These are phyloP conservation scores for Ilyonectria sp. DNA, from an alignment of 2,329 filamentous ascomycete genomes.

Conservation along the genomic window DNA sequence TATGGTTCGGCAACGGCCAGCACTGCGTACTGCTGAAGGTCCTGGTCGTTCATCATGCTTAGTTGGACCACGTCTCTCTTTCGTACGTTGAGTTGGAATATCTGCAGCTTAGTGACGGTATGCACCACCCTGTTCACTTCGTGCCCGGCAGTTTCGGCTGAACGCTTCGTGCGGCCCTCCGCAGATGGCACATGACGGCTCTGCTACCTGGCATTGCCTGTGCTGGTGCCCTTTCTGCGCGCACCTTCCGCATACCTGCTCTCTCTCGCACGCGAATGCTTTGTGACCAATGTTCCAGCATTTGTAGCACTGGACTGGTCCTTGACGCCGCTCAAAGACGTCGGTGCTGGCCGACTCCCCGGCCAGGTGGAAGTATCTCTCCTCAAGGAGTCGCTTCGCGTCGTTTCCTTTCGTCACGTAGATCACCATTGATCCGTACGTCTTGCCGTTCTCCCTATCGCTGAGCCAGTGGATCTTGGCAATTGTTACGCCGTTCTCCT, in stretches of 20 bases:
- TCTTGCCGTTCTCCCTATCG: conserved; percentile 38
- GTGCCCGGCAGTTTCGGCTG: background rate
- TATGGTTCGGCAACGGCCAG: conserved; percentile 15
- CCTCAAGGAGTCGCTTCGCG: background rate
- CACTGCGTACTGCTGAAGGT: conserved; percentile 17
- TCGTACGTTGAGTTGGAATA: conserved; percentile 28
- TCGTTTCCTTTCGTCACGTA: conserved; percentile 5
- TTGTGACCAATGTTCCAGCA: background rate
- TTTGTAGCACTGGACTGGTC: background rate
- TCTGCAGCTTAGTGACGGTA: background rate
- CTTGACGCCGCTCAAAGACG: no score
- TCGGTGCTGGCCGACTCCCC: background rate
- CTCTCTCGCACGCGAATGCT: background rate
- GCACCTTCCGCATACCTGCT: background rate
- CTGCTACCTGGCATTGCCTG: conserved; percentile 4
- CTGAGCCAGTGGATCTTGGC: conserved; percentile 46
- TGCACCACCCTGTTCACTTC: background rate
- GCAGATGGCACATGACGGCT: background rate
- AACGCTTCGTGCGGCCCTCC: conserved; percentile 4
- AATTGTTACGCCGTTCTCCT: conserved; percentile 42
- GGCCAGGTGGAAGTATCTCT: background rate
- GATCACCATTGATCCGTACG: conserved; percentile 44
- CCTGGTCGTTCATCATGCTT: conserved; percentile 30
- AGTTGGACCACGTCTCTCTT: conserved; percentile 21
- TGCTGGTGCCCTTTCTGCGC: background rate